A percentile compares a stretch with the other conserved stretches of the same genome.
phyloP scores from a whole-genome alignment of 495 filamentous ascomycete species.

The Apiosordaria backusii region DNA sequence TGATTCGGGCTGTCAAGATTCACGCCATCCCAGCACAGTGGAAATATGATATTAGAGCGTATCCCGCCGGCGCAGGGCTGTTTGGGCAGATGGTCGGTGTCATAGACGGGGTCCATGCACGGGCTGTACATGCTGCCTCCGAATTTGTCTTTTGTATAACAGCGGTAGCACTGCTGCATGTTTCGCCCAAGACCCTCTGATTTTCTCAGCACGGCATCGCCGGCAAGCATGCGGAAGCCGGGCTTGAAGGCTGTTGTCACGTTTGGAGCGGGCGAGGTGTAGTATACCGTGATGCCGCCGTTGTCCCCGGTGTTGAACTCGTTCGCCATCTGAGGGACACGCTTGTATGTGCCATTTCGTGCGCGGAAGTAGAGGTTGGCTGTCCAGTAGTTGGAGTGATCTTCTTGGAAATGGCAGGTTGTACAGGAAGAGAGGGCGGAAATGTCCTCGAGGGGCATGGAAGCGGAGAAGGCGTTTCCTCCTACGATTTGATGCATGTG shows the following conservation, averaged over 20 bases:
- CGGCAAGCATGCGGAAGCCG: conserved; percentile 72
- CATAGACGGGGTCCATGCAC: conserved; percentile 1
- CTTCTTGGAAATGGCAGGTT: conserved; percentile 35
- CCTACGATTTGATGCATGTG: conserved; percentile 30
- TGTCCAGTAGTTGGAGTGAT: conserved; percentile 46
- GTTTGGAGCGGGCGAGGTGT: conserved; percentile 31
- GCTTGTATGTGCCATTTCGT: conserved; percentile 38
- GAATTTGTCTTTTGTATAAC: not conserved
- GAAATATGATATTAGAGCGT: conserved; percentile 43
- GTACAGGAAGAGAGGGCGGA: conserved; percentile 31
- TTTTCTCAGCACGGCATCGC: conserved; percentile 47
- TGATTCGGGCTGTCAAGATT: conserved; percentile 36
- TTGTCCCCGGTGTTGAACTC: conserved; percentile 19
- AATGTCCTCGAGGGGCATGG: conserved; percentile 25
- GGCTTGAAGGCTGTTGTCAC: conserved; percentile 47
- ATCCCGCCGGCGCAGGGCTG: conserved; percentile 37
- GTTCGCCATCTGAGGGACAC: conserved; percentile 31
- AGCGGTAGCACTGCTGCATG: conserved; percentile 27
- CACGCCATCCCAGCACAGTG: conserved; percentile 37
- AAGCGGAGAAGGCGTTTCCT: conserved; percentile 30
- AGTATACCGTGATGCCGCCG: conserved; percentile 46
- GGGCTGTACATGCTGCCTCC: conserved; percentile 1
- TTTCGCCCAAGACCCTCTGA: conserved; percentile 28
- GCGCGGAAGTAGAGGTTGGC: conserved; percentile 39
- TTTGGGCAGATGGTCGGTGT: conserved; percentile 10